phyloP scores from a whole-genome alignment of 2,329 filamentous ascomycete species.

The Phialophora macrospora region DNA sequence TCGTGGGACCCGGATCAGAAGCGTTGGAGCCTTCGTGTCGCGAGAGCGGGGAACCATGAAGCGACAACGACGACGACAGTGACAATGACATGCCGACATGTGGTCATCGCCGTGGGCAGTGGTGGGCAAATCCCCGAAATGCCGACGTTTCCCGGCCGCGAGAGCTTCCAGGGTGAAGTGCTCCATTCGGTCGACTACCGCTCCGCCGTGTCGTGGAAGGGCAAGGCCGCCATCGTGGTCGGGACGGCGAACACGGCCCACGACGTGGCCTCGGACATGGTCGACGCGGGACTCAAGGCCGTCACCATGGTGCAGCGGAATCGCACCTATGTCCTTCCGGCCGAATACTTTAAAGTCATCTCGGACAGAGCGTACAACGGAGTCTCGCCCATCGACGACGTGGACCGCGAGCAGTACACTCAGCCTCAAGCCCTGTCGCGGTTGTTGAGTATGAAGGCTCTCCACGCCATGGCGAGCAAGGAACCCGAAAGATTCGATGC shows the following conservation, averaged over 20 bases:
- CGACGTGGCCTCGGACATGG: slow-evolving; percentile 57
- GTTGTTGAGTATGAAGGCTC: slow-evolving; percentile 42
- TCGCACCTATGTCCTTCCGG: slow-evolving; percentile 44
- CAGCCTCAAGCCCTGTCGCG: slow-evolving; percentile 42
- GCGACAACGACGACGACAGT: background rate
- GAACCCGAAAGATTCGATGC: slow-evolving; percentile 49
- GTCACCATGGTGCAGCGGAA: slow-evolving; percentile 55
- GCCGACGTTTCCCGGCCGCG: slow-evolving; percentile 38
- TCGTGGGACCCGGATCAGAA: slow-evolving; percentile 47
- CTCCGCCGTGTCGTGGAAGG: slow-evolving; percentile 44
- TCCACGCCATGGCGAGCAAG: slow-evolving; percentile 40
- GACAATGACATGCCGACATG: background rate
- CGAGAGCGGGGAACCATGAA: slow-evolving; percentile 25
- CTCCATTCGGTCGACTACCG: slow-evolving; percentile 47
- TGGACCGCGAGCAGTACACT: slow-evolving; percentile 37
- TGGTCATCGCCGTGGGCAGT: slow-evolving; percentile 24
- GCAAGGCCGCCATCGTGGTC: slow-evolving; percentile 53
- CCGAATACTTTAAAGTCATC: slow-evolving; percentile 37
- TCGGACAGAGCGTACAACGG: slow-evolving; percentile 36
- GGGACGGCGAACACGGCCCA: slow-evolving; percentile 56
- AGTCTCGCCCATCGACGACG: slow-evolving; percentile 33
- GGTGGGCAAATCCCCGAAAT: slow-evolving; percentile 42
- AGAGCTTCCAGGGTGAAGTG: slow-evolving; percentile 46
- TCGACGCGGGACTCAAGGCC: slow-evolving; percentile 48
- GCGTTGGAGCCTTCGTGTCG: slow-evolving; percentile 49